phyloP scores from a whole-genome alignment of 176 grass and related monocot species.

The bread wheat (Triticum aestivum) region IWGSC_CS_RefSeq_v2.1 NC_057794.1:495118697-495119196 shows the following conservation, averaged over 20 bases:
- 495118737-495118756: too few relatives aligned
- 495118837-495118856: too few relatives aligned
- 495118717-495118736: too few relatives aligned
- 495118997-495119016: constrained; percentile 24
- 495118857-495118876: too few relatives aligned
- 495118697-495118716: too few relatives aligned
- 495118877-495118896: too few relatives aligned
- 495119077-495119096: not conserved
- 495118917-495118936: not conserved
- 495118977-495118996: constrained; percentile 13
- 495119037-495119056: not conserved
- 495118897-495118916: not conserved
- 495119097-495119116: not conserved
- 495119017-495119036: not conserved
- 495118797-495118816: too few relatives aligned
- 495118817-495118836: too few relatives aligned
- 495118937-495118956: constrained; percentile 37
- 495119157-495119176: too few relatives aligned
- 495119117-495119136: not conserved
- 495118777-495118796: too few relatives aligned
- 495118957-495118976: not conserved
- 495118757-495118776: too few relatives aligned
- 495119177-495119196: not conserved
- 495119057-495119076: not conserved
- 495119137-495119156: not conserved